Evolutionary conservation across 1,284 basidiomycete genomes (phyloP).

Genomic region (Puccinia hordei): DNA sequence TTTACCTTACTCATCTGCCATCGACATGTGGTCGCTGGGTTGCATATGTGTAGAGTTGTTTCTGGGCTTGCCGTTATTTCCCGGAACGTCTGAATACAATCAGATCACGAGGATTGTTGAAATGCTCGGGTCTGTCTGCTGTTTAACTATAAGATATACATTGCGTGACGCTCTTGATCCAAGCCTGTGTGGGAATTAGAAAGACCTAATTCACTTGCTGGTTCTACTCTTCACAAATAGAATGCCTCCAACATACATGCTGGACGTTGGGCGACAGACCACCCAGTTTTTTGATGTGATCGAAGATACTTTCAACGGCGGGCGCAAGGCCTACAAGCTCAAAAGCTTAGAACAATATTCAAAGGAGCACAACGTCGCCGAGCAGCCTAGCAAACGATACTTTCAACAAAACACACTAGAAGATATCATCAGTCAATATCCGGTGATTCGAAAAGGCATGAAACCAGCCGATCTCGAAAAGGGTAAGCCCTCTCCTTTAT

Average conservation of each 20-base stretch:
- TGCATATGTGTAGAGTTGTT: constrained; percentile 98
- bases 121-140: constrained; percentile 82
- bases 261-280: constrained; percentile 94
- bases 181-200: background rate
- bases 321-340: constrained; percentile 81
- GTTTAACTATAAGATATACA: background rate
- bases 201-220: background rate
- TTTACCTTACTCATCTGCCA: constrained; percentile 87
- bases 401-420: constrained; percentile 92
- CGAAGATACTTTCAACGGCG: constrained; percentile 70
- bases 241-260: constrained; percentile 85
- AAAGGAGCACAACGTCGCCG: constrained; percentile 87
- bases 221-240: constrained; percentile 60
- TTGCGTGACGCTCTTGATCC: background rate
- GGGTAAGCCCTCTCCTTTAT: constrained; percentile 65
- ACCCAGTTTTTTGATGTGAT: constrained; percentile 84
- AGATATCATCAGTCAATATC: constrained; percentile 94
- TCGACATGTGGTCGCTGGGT: constrained; percentile 93
- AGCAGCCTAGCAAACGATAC: constrained; percentile 97
- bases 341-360: constrained; percentile 95
- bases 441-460: constrained; percentile 76
- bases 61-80: constrained; percentile 91
- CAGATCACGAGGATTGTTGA: constrained; percentile 94
- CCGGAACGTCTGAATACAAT: constrained; percentile 98
- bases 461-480: constrained; percentile 87